Conservation (phyloP, 2,329 filamentous ascomycete genomes). For the Amylocarpus encephaloides region DNA sequence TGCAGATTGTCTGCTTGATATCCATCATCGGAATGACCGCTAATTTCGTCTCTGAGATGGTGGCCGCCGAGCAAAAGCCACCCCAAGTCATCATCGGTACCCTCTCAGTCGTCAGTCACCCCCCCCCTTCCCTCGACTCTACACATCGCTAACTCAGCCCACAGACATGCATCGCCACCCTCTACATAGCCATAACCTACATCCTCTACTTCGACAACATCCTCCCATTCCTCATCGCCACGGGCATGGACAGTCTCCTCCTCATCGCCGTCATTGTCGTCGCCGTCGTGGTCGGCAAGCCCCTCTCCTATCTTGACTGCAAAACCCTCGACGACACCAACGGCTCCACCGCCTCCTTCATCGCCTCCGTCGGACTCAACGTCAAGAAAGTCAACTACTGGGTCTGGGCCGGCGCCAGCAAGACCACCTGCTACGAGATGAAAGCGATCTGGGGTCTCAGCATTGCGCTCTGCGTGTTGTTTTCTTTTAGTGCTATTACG, state of each 20-base stretch:
- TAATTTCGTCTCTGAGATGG: constrained; percentile 76
- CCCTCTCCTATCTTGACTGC: constrained; percentile 74
- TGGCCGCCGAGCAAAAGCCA: constrained; percentile 55
- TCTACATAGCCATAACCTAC: constrained; percentile 74
- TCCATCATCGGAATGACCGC: constrained; percentile 72
- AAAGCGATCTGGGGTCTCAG: constrained; percentile 83
- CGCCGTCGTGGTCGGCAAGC: constrained; percentile 70
- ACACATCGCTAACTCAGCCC: constrained; percentile 18
- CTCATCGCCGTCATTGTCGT: constrained; percentile 74
- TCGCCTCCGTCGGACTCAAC: constrained; percentile 37
- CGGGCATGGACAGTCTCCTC: constrained; percentile 59
- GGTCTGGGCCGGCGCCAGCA: constrained; percentile 45
- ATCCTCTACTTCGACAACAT: constrained; percentile 75
- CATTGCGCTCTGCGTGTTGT: constrained; percentile 70
- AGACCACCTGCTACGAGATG: constrained; percentile 70
- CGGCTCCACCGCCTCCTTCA: constrained; percentile 37
- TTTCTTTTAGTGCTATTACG: constrained; percentile 55
- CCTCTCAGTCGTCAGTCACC: constrained; percentile 64
- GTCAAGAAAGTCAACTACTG: constrained; percentile 40
- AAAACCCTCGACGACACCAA: constrained; percentile 40
- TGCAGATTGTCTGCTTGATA: constrained; percentile 67
- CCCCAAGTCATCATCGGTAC: constrained; percentile 72
- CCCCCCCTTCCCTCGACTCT: neutral
- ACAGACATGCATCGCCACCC: constrained; percentile 68
- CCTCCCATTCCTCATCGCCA: constrained; percentile 65